These are phyloP conservation scores for Alternaria ethzedia DNA, from an alignment of 2,329 filamentous ascomycete genomes.

Conservation along the genomic window DNA sequence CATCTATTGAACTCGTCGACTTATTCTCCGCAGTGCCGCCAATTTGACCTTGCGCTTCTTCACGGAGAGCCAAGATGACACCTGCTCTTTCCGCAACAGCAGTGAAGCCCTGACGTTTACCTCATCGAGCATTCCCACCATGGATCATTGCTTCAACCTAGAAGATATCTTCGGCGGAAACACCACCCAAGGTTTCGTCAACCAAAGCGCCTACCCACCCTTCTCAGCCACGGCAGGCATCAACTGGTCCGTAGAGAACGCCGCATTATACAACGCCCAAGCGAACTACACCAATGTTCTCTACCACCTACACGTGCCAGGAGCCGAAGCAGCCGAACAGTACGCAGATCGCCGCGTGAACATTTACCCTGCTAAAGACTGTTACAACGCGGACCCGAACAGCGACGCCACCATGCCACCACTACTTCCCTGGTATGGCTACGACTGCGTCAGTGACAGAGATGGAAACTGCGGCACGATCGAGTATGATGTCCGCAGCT, in stretches of 20 bases:
- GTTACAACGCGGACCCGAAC: constrained; percentile 1
- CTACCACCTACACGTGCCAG: constrained; percentile 8
- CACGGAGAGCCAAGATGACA: neutral
- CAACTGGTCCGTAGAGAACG: constrained; percentile 2
- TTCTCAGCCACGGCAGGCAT: neutral
- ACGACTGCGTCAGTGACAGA: neutral
- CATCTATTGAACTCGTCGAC: too few relatives aligned
- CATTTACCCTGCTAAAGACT: neutral
- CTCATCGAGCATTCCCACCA: constrained; percentile 1
- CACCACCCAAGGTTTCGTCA: constrained; percentile 8
- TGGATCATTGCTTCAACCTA: constrained; percentile 4
- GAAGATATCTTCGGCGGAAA: constrained; percentile 9
- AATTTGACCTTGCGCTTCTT: constrained; percentile 7
- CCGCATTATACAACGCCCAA: neutral
- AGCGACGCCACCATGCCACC: neutral
- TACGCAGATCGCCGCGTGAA: neutral
- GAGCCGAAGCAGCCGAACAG: neutral
- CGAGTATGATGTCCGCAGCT: constrained; percentile 8
- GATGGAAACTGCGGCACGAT: constrained; percentile 1
- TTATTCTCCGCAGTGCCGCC: neutral
- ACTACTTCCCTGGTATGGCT: constrained; percentile 1
- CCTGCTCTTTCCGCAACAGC: neutral
- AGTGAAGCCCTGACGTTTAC: neutral
- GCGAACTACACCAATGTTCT: constrained; percentile 8
- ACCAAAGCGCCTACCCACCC: neutral